Evolutionary conservation across 2,329 filamentous ascomycete genomes (phyloP), one percentile per base, ranked within the genome.

Genomic region (Trichoderma sp.): DNA sequence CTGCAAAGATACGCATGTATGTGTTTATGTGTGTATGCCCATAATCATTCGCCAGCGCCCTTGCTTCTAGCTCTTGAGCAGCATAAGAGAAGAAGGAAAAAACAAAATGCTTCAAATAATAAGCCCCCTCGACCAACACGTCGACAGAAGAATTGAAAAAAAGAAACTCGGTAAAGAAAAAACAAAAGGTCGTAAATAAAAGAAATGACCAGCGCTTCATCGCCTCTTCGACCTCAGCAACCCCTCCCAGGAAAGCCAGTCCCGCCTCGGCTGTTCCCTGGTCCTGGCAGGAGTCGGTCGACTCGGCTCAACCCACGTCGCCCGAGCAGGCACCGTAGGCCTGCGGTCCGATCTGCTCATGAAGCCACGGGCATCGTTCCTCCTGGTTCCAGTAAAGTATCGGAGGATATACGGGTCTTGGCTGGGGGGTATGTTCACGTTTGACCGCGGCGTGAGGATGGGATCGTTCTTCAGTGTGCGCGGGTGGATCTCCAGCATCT

Each of bases 401-500:
- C 67, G 73, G 67, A 76, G 72, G 10, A 79, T 72, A 7, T 67
- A 69, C 4, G 69, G 70, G 43, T 81, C 76, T 66, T 81, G 79
- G 45, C 78, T 81, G 5, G 79, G 78, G 7, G 79, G 79, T 34
- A 76, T 61, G 12, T 69, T 71, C 1, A 68, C 63, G 19, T 73
- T 71, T 44, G 67, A 73, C 24, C 71, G 70, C 0, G 69, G 70
- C 41, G 71, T 70, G 17, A 80, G 48, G 17, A 80, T 73, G 0
- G 77, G 77, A 34, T 80, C 79, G 24, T 79, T 75, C 60, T 74
- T 75, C 5, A 73, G 68, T 9, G 79, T 80, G n/a, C 73, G 71
- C 0, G 78, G 77, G 52, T 80, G 78, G 21, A 80, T 72, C 67
- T 80, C 78, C 12, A 81, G 66, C 3, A 71, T 71, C 2, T 73